Percentiles rank a stretch among this genome's conserved stretches.
Evolutionary conservation across 2,329 filamentous ascomycete genomes (phyloP).

Genomic region (Clonostachys rhizophaga): DNA sequence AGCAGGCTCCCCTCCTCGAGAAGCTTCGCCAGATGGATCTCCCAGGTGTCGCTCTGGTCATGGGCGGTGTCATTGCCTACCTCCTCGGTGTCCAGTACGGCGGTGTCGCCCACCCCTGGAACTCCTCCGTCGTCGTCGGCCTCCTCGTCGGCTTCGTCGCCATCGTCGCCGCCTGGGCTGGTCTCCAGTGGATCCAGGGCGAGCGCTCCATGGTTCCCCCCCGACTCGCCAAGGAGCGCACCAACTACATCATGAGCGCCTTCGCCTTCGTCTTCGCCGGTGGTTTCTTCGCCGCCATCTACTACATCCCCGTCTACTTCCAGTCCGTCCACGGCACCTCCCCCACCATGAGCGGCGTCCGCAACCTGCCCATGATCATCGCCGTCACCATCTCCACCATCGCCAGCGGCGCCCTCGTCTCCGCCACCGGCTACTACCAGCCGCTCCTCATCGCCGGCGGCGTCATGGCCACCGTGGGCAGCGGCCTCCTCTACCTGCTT

Average conservation of each 20-base stretch:
- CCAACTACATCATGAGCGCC: conserved; percentile 19
- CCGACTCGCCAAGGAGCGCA: conserved; percentile 23
- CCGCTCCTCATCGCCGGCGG: conserved; percentile 39
- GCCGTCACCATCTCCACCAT: conserved; percentile 35
- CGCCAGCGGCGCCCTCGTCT: conserved; percentile 29
- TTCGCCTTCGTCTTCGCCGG: conserved; percentile 27
- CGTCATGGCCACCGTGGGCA: conserved; percentile 33
- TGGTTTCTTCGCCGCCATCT: conserved; percentile 16
- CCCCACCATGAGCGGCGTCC: conserved; percentile 27
- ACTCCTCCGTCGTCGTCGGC: conserved; percentile 23
- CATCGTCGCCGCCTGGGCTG: conserved; percentile 20
- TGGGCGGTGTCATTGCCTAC: conserved; percentile 30
- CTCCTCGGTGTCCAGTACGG: conserved; percentile 37
- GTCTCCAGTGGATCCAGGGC: conserved; percentile 28
- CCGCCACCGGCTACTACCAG: conserved; percentile 32
- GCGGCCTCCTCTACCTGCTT: conserved; percentile 36
- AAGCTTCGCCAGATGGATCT: conserved; percentile 38
- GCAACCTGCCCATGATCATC: conserved; percentile 31
- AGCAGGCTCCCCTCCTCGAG: conserved; percentile 21
- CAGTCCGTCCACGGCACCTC: conserved; percentile 24
- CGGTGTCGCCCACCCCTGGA: conserved; percentile 31
- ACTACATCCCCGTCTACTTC: conserved; percentile 34
- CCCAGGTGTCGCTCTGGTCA: conserved; percentile 29
- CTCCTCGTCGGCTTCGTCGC: conserved; percentile 23
- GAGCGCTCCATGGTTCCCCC: conserved; percentile 31